Percentiles rank a stretch among this genome's conserved stretches.
phyloP scores from a whole-genome alignment of 805 yeast species.

The Monosporozyma unispora region DNA sequence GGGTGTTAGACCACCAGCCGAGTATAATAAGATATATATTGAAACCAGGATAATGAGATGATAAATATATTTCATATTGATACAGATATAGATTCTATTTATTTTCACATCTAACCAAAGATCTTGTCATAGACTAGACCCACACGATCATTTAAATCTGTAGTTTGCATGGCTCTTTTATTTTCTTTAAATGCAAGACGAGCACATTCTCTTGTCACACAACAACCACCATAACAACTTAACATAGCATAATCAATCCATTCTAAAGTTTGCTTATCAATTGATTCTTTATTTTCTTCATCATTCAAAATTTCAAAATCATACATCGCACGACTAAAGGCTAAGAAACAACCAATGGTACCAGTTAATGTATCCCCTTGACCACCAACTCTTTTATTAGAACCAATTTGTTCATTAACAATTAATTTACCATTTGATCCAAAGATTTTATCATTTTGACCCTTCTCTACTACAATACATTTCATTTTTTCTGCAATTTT shows the following conservation, averaged over 20 bases:
- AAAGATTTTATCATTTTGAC: conserved; percentile 46
- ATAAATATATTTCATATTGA: too few species aligned
- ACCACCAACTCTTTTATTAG: conserved; percentile 81
- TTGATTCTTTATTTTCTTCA: conserved; percentile 21
- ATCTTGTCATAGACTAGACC: conserved; percentile 51
- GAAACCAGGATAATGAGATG: too few species aligned
- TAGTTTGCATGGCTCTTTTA: conserved; percentile 78
- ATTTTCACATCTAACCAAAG: conserved; percentile 23
- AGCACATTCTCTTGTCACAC: conserved; percentile 58
- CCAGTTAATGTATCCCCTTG: conserved; percentile 95
- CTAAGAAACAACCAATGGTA: conserved; percentile 66
- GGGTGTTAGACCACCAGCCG: too few species aligned
- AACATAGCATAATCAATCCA: conserved; percentile 34
- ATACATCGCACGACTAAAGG: conserved; percentile 68
- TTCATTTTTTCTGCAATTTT: conserved; percentile 19
- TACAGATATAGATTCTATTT: too few species aligned
- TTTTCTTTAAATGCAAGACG: conserved; percentile 51
- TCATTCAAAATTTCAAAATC: conserved; percentile 49
- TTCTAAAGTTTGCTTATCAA: conserved; percentile 18
- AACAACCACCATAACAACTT: conserved; percentile 65
- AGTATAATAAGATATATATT: too few species aligned
- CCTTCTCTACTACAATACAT: conserved; percentile 52
- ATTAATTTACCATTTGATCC: conserved; percentile 21
- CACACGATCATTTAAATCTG: conserved; percentile 64
- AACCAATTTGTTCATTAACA: conserved; percentile 46